Evolutionary conservation across 306 rosid species (phyloP), one percentile per base, ranked within the genome.

Genomic region (Dryas drummondii): DNA sequence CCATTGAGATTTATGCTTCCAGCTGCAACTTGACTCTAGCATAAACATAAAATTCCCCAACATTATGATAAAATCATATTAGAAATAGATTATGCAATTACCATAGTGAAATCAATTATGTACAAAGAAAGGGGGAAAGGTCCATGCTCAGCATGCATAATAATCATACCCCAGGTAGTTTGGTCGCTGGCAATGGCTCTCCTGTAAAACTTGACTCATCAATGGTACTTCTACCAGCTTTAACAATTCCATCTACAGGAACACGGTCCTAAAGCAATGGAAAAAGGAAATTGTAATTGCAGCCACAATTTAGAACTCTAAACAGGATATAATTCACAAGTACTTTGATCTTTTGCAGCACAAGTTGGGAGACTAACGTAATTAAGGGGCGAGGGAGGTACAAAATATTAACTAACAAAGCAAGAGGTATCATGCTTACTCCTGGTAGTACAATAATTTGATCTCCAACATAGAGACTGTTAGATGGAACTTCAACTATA

Each of bases 1-100:
- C 98, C 98, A 83, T 94, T 94, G 76, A 94, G 93, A 83, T 94
- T 94, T 88, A 94, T 91, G 82, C 94, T 90, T 81, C 98, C 98
- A 56, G 98, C 97, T 62, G 93, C 90, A 81, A 91, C 97, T 84
- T 94, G 89, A 86, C 91, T 91, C 98, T 94, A 76, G 78, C 61
- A 66, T 48, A 81, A 61, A 78, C 45, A 77, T 58, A 73, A 81
- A 81, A 77, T 46, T 46, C 77, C 71, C 68, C 73, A 71, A 64
- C 9, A 69, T 59, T 49, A 54, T 68, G 68, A 82, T 27, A 71
- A 81, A n/a, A n/a, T 50, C 49, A 40, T 65, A 63, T 70, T 46
- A 49, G 59, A 78, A 3, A 66, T 40, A 67, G 65, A 73, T 76
- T 46, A 75, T 79, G 62, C 3, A 67, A 44, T 52, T 37, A 60